These are phyloP conservation scores for Nitzschia inconspicua DNA, from an alignment of 108 stramenopile species.

Conservation along the genomic window DNA sequence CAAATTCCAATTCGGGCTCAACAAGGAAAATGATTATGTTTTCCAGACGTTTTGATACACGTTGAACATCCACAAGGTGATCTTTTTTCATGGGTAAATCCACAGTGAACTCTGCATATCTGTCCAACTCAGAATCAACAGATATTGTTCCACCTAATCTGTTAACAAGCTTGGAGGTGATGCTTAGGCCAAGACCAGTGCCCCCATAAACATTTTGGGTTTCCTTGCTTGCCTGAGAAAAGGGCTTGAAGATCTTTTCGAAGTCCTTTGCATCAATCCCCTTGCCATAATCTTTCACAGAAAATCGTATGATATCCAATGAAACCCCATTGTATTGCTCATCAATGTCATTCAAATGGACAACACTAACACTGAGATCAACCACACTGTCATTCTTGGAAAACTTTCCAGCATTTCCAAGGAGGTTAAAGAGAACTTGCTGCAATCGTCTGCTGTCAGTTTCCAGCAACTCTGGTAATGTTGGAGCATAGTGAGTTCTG, in stretches of 20 bases:
- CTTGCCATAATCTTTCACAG: conserved; percentile 48
- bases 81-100: conserved; percentile 33
- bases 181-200: conserved; percentile 49
- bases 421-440: conserved; percentile 40
- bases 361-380: conserved; percentile 12
- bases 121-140: conserved; percentile 37
- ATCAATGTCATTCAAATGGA: neutral
- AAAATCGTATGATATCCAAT: conserved; percentile 29
- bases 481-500: conserved; percentile 13
- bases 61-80: conserved; percentile 3
- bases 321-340: neutral
- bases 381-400: conserved; percentile 26
- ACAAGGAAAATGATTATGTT: conserved; percentile 18
- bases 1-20: conserved; percentile 5
- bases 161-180: conserved; percentile 47
- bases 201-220: conserved; percentile 34
- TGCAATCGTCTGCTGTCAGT: conserved; percentile 39
- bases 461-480: conserved; percentile 13
- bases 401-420: conserved; percentile 43
- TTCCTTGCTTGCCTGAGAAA: conserved; percentile 38
- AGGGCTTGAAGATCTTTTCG: conserved; percentile 46
- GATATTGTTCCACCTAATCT: conserved; percentile 43
- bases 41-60: conserved; percentile 2
- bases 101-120: conserved; percentile 43
- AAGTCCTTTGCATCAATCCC: conserved; percentile 45